These are phyloP conservation scores for Cercophora newfieldiana DNA, from an alignment of 495 filamentous ascomycete species.

Conservation along the genomic window DNA sequence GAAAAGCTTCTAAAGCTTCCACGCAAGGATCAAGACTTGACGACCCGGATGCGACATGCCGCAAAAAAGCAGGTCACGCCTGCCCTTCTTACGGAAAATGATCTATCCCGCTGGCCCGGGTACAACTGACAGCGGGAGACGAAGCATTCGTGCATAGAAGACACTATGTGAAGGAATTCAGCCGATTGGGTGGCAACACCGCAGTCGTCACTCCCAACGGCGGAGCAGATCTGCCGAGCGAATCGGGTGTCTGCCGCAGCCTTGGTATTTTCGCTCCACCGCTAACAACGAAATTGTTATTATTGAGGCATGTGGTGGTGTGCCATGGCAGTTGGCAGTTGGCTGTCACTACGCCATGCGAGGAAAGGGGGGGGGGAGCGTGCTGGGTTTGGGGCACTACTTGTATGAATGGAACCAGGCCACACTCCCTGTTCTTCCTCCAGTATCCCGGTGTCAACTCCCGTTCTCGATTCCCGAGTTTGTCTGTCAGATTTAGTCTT, in stretches of 20 bases:
- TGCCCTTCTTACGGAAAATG: not conserved
- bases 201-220: not conserved
- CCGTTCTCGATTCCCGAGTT: not conserved
- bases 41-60: not conserved
- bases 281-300: conserved; percentile 7
- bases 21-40: not conserved
- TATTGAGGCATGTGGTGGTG: not conserved
- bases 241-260: conserved; percentile 13
- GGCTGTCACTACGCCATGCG: not conserved
- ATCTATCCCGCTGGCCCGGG: not conserved
- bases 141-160: not conserved
- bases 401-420: not conserved
- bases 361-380: not conserved
- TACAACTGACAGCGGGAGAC: not conserved
- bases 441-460: not conserved
- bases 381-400: not conserved
- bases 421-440: not conserved
- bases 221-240: conserved; percentile 1
- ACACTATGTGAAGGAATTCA: not conserved
- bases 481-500: not conserved
- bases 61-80: not conserved
- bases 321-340: not conserved
- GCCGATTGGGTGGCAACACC: not conserved
- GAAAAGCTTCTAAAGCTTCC: not conserved
- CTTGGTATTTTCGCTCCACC: not conserved